Percentiles rank a stretch among this genome's conserved stretches.
Evolutionary conservation across 2,329 filamentous ascomycete genomes (phyloP).

Genomic region (Mycosphaerella arachidis): DNA sequence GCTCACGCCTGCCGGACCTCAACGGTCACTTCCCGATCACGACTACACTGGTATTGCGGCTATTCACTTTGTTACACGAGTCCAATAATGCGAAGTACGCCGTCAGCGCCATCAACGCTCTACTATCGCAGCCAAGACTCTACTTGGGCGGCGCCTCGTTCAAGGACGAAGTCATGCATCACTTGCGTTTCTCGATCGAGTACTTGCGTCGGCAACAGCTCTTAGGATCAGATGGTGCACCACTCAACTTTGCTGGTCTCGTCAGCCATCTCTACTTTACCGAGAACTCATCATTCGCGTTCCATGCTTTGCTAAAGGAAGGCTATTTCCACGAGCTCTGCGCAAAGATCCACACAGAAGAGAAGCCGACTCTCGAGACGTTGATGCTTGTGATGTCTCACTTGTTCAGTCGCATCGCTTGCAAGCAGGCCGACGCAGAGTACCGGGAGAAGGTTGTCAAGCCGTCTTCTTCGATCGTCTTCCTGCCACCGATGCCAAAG

Average conservation of each 20-base stretch:
- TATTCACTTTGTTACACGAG: conserved; percentile 63
- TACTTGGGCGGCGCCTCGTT: conserved; percentile 66
- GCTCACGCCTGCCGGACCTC: conserved; percentile 67
- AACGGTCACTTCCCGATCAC: conserved; percentile 76
- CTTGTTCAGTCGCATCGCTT: conserved; percentile 60
- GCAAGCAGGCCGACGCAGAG: conserved; percentile 44
- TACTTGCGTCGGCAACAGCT: conserved; percentile 68
- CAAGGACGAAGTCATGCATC: conserved; percentile 67
- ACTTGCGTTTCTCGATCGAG: conserved; percentile 75
- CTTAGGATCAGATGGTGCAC: conserved; percentile 55
- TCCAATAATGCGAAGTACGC: conserved; percentile 62
- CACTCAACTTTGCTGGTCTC: conserved; percentile 67
- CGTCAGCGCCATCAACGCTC: conserved; percentile 57
- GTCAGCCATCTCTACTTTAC: conserved; percentile 72
- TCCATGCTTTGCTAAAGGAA: conserved; percentile 66
- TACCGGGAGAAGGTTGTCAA: conserved; percentile 49
- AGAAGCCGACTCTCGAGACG: conserved; percentile 50
- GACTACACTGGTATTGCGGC: conserved; percentile 64
- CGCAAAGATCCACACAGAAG: conserved; percentile 49
- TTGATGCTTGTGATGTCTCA: conserved; percentile 67
- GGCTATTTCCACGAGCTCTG: conserved; percentile 68
- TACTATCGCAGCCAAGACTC: conserved; percentile 65
- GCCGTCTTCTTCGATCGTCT: conserved; percentile 58
- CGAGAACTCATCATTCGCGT: conserved; percentile 70
- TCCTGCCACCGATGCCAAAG: conserved; percentile 60